Conservation (phyloP, 1,284 basidiomycete genomes). For the Termitomyces sp. region DNA sequence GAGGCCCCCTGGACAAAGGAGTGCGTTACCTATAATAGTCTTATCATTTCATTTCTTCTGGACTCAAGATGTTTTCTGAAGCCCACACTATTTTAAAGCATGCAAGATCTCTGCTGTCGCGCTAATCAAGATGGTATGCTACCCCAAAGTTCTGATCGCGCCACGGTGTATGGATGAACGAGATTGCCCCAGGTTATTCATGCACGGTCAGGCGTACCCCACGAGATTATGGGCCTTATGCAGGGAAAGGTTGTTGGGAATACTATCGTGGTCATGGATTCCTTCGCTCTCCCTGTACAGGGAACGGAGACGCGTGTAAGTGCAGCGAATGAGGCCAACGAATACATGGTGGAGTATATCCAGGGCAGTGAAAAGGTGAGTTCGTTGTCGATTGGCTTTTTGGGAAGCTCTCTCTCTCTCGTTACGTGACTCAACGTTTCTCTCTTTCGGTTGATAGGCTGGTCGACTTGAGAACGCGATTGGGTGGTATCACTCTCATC, state of each 20-base stretch:
- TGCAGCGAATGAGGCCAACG: constrained; percentile 92
- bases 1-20: constrained; percentile 86
- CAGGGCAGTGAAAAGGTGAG: constrained; percentile 72
- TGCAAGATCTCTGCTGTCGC: constrained; percentile 95
- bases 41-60: constrained; percentile 5
- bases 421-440: neutral
- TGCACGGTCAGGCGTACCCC: constrained; percentile 92
- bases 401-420: neutral
- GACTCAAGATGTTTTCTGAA: constrained; percentile 26
- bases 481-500: constrained; percentile 99
- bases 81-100: constrained; percentile 89
- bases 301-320: constrained; percentile 99
- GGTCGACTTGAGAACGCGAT: constrained; percentile 84
- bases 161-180: neutral
- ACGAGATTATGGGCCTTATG: constrained; percentile 99
- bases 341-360: constrained; percentile 97
- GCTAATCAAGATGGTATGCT: constrained; percentile 92
- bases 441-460: constrained; percentile 45
- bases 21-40: constrained; percentile 51
- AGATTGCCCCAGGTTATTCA: constrained; percentile 81
- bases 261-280: constrained; percentile 91
- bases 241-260: constrained; percentile 91
- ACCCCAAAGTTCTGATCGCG: neutral
- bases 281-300: constrained; percentile 94
- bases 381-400: neutral